phyloP scores from a whole-genome alignment of 129 eudicot species.

The Centrapalus pauciflorus region DNA sequence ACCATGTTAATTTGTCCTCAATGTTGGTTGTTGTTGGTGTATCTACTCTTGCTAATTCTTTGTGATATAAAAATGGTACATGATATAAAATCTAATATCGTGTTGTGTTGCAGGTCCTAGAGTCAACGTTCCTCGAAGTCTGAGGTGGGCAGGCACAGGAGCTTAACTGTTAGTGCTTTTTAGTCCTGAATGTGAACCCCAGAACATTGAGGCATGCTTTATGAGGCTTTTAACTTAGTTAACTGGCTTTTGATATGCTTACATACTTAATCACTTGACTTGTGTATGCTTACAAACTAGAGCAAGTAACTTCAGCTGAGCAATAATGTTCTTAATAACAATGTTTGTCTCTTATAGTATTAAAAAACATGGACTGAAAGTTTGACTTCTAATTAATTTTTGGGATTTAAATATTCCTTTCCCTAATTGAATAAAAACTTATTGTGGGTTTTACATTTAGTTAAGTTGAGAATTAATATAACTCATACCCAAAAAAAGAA shows the following conservation, averaged over 20 bases:
- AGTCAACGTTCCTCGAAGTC: constrained; percentile 74
- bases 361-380: neutral
- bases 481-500: too few species aligned
- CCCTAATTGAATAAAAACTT: neutral
- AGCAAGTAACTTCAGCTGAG: neutral
- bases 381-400: neutral
- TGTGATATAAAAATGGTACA: too few species aligned
- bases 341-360: neutral
- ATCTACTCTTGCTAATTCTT: too few species aligned
- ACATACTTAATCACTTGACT: neutral
- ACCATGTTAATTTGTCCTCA: too few species aligned
- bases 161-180: constrained; percentile 77
- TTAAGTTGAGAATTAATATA: neutral
- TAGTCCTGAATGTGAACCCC: constrained; percentile 98
- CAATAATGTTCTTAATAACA: neutral
- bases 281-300: neutral
- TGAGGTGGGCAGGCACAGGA: constrained; percentile 96
- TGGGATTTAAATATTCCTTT: neutral
- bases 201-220: constrained; percentile 18
- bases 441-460: neutral
- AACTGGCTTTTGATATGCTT: neutral
- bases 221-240: neutral
- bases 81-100: too few species aligned
- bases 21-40: too few species aligned
- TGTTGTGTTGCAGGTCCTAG: constrained; percentile 67